Evolutionary conservation across 2,329 filamentous ascomycete species (phyloP).

Genomic region (Lithohypha guttulata): DNA sequence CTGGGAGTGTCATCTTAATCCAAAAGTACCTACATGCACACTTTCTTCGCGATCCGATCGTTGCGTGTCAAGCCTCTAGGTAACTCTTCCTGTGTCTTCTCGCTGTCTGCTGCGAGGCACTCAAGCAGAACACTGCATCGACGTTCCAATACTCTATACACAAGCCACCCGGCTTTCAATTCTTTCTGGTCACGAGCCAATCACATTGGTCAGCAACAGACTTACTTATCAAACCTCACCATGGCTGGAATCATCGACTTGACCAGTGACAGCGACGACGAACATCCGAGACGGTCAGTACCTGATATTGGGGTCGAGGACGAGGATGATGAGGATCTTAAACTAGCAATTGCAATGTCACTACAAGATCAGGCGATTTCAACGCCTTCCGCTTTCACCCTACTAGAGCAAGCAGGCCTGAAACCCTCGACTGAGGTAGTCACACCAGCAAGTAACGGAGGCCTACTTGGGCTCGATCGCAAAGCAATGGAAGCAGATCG

Average conservation of each 20-base stretch:
- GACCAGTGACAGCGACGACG: slow-evolving; percentile 1
- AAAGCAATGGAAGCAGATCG: slow-evolving; percentile 80
- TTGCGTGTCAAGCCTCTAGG: too few species aligned
- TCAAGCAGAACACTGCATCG: too few species aligned
- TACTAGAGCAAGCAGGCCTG: background rate
- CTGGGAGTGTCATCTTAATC: too few species aligned
- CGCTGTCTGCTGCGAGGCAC: too few species aligned
- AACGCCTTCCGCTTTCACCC: background rate
- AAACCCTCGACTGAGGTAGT: slow-evolving; percentile 1
- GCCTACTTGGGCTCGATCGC: slow-evolving; percentile 52
- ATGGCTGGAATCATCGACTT: slow-evolving; percentile 10
- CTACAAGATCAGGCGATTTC: slow-evolving; percentile 23
- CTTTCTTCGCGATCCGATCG: too few species aligned
- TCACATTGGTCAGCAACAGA: too few species aligned
- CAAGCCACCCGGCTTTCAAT: too few species aligned
- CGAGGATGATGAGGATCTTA: slow-evolving; percentile 28
- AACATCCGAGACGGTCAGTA: background rate
- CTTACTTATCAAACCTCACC: too few species aligned
- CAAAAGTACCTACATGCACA: too few species aligned
- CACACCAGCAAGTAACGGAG: background rate
- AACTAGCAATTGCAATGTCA: slow-evolving; percentile 28
- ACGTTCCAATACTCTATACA: too few species aligned
- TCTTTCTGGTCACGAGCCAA: too few species aligned
- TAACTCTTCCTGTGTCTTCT: too few species aligned
- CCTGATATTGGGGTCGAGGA: background rate